Percentiles rank a stretch among this genome's conserved stretches.
phyloP scores from a whole-genome alignment of 331 rosid species.

The Quercus lobata region DNA sequence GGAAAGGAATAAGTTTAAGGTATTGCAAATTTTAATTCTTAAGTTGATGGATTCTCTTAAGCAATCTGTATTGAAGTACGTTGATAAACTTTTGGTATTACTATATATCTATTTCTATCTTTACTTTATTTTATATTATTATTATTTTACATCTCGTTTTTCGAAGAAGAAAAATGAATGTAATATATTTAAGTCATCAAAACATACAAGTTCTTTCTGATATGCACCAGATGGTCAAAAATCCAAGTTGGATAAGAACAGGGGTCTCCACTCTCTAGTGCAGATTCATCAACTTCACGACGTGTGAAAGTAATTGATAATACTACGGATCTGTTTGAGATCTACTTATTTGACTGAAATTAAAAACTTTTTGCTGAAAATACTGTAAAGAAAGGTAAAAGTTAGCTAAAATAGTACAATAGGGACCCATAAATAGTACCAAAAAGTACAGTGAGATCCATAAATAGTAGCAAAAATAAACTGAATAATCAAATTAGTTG shows the following conservation, averaged over 20 bases:
- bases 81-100: background rate
- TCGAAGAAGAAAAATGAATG: background rate
- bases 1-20: background rate
- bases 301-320: too few species aligned
- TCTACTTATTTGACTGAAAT: too few species aligned
- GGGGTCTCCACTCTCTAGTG: too few species aligned
- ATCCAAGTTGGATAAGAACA: background rate
- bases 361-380: too few species aligned
- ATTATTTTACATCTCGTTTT: background rate
- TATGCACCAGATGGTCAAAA: background rate
- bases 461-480: too few species aligned
- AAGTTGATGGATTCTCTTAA: background rate
- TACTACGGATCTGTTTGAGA: rapidly evolving
- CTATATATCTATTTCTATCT: background rate
- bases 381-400: too few species aligned
- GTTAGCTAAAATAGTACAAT: too few species aligned
- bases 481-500: too few species aligned
- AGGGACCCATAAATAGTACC: too few species aligned
- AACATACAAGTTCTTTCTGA: background rate
- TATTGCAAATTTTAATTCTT: background rate
- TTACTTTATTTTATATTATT: background rate
- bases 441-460: rapidly evolving
- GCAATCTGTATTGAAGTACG: background rate
- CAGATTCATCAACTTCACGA: too few species aligned
- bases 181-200: background rate